A percentile compares a stretch with the other conserved stretches of the same genome.
These are phyloP conservation scores for Pouteria glomerata DNA, from an alignment of 148 eudicot species.

Conservation along the genomic window DNA sequence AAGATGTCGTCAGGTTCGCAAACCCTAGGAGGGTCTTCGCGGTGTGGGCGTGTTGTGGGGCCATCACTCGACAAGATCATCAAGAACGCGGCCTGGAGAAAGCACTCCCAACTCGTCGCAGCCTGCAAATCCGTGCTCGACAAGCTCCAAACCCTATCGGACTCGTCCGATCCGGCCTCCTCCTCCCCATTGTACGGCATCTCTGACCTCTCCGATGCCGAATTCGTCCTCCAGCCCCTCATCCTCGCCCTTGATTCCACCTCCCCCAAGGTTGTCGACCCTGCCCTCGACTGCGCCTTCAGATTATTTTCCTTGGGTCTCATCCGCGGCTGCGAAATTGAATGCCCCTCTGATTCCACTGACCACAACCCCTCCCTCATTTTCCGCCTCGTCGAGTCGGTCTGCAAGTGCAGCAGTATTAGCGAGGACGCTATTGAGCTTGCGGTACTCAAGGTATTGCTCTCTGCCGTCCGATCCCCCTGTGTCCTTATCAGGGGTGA, in stretches of 20 bases:
- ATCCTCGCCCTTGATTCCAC: constrained; percentile 64
- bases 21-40: constrained; percentile 76
- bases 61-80: constrained; percentile 89
- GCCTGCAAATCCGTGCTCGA: constrained; percentile 71
- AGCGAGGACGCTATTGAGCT: constrained; percentile 69
- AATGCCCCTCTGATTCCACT: constrained; percentile 11
- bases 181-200: constrained; percentile 44
- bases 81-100: constrained; percentile 86
- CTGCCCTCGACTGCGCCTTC: constrained; percentile 64
- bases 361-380: constrained; percentile 16
- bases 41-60: constrained; percentile 66
- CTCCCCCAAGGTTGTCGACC: constrained; percentile 62
- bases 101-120: constrained; percentile 65
- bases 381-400: constrained; percentile 41
- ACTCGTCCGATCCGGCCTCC: constrained; percentile 41
- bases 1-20: too few relatives aligned
- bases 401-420: constrained; percentile 52
- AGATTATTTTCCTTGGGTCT: constrained; percentile 54
- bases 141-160: constrained; percentile 50
- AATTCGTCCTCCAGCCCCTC: constrained; percentile 52
- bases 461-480: constrained; percentile 68
- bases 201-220: constrained; percentile 40
- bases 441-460: constrained; percentile 53
- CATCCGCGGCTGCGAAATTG: constrained; percentile 52
- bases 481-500: constrained; percentile 57